Evolutionary conservation across 2,329 filamentous ascomycete species (phyloP), one percentile per base, ranked within the genome.

Genomic region (Diaporthe caulivora): DNA sequence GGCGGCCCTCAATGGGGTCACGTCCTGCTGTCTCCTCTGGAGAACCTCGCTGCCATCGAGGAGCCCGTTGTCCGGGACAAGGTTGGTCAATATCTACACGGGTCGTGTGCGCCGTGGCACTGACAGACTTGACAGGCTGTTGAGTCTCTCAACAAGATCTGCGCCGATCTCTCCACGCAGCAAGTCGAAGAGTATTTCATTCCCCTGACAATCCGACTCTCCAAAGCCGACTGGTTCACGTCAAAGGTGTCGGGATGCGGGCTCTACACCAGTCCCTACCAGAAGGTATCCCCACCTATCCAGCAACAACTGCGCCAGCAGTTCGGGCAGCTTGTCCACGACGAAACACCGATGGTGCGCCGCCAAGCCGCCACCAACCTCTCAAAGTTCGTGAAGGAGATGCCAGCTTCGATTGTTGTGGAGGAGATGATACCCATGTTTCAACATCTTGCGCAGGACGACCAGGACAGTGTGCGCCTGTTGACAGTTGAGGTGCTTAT

Each of bases 151-250:
- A 99, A 99, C 91, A 99, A 98, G 88, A 98, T 99, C 84, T 98
- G 97, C 90, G 91, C 92, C 81, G 92, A 98, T 83, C 90, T 99
- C 72, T 97, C 95, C 67, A 87, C 95, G 79, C 90, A 95, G 84
- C 97, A 99, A 87, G 93, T 98, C 82, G 97, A 99, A 88, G 94
- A 98, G 80, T 94, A 95, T 85, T 98, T 98, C 86, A 96, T 99
- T 79, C 97, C 97, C 76, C 92, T 99, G 81, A 95, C 95, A 74
- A 91, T 97, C 81, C 95, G 97, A 82, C 94, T 99, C 75, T 97
- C 97, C 77, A 99, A 98, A 90, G 97, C 97, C 85, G 97, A 99
- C 86, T 99, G 97, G 97, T 99, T 99, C 85, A 99, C 97, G 73
- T 98, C 97, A 77, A 99, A 98, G 87, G 97, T 99, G 77, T 99